These are phyloP conservation scores for Neurospora sublineolata DNA, from an alignment of 495 filamentous ascomycete species.

Conservation along the genomic window DNA sequence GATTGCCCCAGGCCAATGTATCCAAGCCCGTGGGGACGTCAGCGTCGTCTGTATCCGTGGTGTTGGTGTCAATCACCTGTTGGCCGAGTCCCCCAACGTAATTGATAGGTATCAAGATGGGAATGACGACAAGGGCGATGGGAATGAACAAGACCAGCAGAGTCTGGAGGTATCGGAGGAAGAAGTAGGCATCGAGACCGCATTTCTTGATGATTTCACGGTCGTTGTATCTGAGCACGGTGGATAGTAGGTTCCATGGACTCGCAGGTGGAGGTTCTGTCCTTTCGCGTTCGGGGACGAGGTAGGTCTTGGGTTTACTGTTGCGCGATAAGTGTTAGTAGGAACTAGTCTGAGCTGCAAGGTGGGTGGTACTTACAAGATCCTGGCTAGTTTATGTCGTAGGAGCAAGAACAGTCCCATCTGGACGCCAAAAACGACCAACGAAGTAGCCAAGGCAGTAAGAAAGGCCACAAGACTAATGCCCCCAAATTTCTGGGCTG, in stretches of 20 bases:
- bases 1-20: constrained; percentile 80
- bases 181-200: constrained; percentile 95
- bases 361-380: constrained; percentile 55
- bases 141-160: constrained; percentile 86
- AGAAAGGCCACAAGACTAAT: constrained; percentile 56
- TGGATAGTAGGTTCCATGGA: constrained; percentile 54
- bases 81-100: constrained; percentile 56
- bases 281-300: constrained; percentile 80
- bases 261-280: constrained; percentile 60
- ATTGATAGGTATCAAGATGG: constrained; percentile 80
- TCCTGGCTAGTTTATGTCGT: constrained; percentile 65
- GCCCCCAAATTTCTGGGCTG: constrained; percentile 33
- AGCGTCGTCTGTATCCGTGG: constrained; percentile 1
- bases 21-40: constrained; percentile 51
- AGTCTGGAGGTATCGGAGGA: constrained; percentile 88
- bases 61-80: constrained; percentile 8
- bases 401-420: constrained; percentile 65
- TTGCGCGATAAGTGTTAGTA: neutral
- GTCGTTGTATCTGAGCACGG: constrained; percentile 66
- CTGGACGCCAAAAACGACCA: constrained; percentile 68
- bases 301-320: constrained; percentile 78
- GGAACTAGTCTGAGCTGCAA: neutral
- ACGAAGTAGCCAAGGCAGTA: constrained; percentile 60
- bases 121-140: constrained; percentile 65
- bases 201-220: constrained; percentile 91